Base-by-base conservation (phyloP, 495 filamentous ascomycete species). In the Xylaria acuta region DNA sequence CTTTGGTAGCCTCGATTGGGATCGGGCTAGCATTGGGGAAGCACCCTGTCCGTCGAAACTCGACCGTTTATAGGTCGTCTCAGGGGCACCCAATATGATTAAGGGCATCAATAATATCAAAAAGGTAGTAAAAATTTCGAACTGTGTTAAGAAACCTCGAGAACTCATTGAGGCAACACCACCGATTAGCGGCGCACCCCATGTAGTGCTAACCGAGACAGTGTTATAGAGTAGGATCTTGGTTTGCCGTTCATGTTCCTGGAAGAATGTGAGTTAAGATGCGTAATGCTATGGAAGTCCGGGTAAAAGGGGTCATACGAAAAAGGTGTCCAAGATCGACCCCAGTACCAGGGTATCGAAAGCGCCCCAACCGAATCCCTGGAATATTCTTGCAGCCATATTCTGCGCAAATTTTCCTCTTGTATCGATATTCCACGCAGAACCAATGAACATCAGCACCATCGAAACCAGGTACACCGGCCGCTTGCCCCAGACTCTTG, bases 301-400 rank as follows among this genome's bases (percentile, higher is more conserved):
- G 25, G 53, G 47, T 14, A 38, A 54, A n/a, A 36, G 7, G 41
- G 14, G 38, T 75, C 84, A 77, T 73, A 88, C 86, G 74, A 86
- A 87, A 73, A 81, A 88, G 1, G 84, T 85, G 70, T 88, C 86
- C 56, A 84, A 80, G 45, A 88, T 85, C 1, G 80, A 83, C 20
- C 80, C 80, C 30, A 82, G 72, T 2, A 86, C 80, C 45, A 88
- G 75, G 9, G 82, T 80, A 70, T 88, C 86, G 53, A 86, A 85
- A 32, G 81, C 80, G 38, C 86, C 86, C 86, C 86, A 88, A n/a
- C 84, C 86, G 11, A 87, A 34, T 12, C 84, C 84, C 69, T 87
- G 85, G 22, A 87, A 82, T 25, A 86, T 73, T 40, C 86, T 76
- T 20, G 84, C 83, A 6, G 82, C 77, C 84, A 87, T 84, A 69